Base-by-base conservation (phyloP, 1,284 basidiomycete genomes). In the Grifola frondosa region DNA sequence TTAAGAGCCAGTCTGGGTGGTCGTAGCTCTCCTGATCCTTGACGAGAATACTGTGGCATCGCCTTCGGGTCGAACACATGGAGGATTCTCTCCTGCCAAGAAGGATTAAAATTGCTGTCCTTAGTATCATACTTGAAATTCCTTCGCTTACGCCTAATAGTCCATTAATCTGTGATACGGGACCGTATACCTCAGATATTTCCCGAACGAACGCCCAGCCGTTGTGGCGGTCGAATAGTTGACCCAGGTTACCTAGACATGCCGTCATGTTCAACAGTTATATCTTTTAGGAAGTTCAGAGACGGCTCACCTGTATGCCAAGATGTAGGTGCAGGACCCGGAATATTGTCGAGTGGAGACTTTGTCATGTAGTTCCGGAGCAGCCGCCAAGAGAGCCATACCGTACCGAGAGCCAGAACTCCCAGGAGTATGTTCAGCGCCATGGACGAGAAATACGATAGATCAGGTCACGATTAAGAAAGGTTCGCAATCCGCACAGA, bases 11-110 rank as follows among this genome's bases (percentile, higher is more conserved):
- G 6, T 9, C 39, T 4, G 54, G 54, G 40, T 70, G 64, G 48
- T 73, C 69, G 42, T 57, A 65, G 1, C 43, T 40, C 25, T 59
- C 44, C 28, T 54, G 63, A 49, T 64, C 70, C 53, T 73, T 72
- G 36, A 73, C 58, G 5, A 72, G 19, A 16, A 74, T 64, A 31
- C 64, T 59, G 32, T 73, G 60, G n/a, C 23, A 73, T 42, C 0
- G 69, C 68, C 34, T 61, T 62, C 0, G 70, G 64, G 44, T 60
- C 57, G 24, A 38, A 56, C 3, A 56, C 46, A 23, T 50, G 53
- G 8, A 61, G 30, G 20, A 54, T 48, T 23, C 52, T 53, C 31
- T 49, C 54, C 60, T 62, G n/a, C 5, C 3, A 17, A 21, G 11
- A 7, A 24, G 12, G 4, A 15, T 19, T 13, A 34, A 11, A 20